Evolutionary conservation across 1,139 yeast genomes (phyloP).

Genomic region (Schizosaccharomyces versatilis): DNA sequence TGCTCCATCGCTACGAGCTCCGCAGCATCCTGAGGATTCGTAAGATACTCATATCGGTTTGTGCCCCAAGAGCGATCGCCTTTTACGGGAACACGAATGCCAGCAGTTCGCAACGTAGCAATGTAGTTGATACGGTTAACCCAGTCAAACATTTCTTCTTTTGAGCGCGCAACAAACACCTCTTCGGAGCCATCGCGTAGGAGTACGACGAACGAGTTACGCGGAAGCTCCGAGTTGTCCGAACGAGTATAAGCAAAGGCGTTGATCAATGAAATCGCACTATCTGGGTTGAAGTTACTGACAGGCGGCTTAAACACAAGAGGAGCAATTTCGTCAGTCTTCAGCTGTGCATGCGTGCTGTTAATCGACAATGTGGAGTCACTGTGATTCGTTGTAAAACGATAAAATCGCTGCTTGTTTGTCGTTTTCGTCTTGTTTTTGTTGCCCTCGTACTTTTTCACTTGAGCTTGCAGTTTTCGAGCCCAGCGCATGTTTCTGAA

Average conservation of each 20-base stretch:
- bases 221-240: conserved; percentile 5
- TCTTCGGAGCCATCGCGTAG: conserved; percentile 20
- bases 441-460: conserved; percentile 14
- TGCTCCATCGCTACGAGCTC: background rate
- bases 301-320: conserved; percentile 18
- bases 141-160: conserved; percentile 32
- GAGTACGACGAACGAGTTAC: conserved; percentile 17
- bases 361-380: background rate
- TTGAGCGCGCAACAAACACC: conserved; percentile 19
- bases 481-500: conserved; percentile 24
- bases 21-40: background rate
- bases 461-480: conserved; percentile 15
- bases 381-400: background rate
- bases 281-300: conserved; percentile 23
- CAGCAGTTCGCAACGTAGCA: conserved; percentile 30
- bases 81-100: conserved; percentile 13
- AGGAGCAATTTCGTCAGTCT: background rate
- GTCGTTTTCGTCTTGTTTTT: conserved; percentile 9
- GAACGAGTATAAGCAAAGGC: conserved; percentile 20
- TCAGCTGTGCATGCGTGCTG: background rate
- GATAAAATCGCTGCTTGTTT: background rate
- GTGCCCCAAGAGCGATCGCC: background rate
- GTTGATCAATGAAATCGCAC: conserved; percentile 19
- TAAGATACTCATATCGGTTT: background rate
- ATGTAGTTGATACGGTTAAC: conserved; percentile 32